phyloP scores from a whole-genome alignment of 2,329 filamentous ascomycete genomes.

The Coniella vitis region DNA sequence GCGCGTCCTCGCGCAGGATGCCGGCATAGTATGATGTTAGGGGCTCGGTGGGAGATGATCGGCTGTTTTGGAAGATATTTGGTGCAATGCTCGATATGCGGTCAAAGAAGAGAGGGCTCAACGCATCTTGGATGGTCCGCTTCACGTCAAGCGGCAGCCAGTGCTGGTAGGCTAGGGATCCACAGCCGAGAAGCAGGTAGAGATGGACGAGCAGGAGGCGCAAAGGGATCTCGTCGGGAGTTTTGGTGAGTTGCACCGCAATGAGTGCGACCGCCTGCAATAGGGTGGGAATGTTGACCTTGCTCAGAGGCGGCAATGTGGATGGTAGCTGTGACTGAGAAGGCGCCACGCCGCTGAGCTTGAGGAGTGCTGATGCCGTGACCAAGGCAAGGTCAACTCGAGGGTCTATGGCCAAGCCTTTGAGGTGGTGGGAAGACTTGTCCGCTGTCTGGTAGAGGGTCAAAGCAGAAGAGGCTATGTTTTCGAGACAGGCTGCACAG shows the following conservation, averaged over 20 bases:
- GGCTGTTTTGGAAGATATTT: slow-evolving; percentile 30
- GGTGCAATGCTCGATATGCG: slow-evolving; percentile 47
- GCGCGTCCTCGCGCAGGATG: slow-evolving; percentile 32
- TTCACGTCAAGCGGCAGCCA: slow-evolving; percentile 50
- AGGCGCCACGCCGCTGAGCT: slow-evolving; percentile 22
- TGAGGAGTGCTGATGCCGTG: slow-evolving; percentile 25
- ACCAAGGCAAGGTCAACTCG: slow-evolving; percentile 27
- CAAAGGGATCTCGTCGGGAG: slow-evolving; percentile 39
- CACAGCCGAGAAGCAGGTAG: slow-evolving; percentile 44
- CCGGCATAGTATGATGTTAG: slow-evolving; percentile 39
- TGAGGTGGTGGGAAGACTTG: slow-evolving; percentile 16
- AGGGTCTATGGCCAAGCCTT: slow-evolving; percentile 25
- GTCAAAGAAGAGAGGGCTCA: slow-evolving; percentile 49
- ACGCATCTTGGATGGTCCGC: slow-evolving; percentile 49
- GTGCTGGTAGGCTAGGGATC: slow-evolving; percentile 37
- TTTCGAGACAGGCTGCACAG: slow-evolving; percentile 19
- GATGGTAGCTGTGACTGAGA: slow-evolving; percentile 6
- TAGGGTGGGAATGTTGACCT: slow-evolving; percentile 26
- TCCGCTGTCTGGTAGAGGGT: slow-evolving; percentile 19
- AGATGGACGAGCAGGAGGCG: slow-evolving; percentile 45
- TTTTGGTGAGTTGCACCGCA: slow-evolving; percentile 39
- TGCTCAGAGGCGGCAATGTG: slow-evolving; percentile 17
- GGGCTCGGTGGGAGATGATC: slow-evolving; percentile 31
- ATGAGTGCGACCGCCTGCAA: slow-evolving; percentile 44
- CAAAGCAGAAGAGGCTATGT: slow-evolving; percentile 19